Base-by-base conservation (phyloP, 257 asterid genomes). In the Solanum infundibuliforme region DNA sequence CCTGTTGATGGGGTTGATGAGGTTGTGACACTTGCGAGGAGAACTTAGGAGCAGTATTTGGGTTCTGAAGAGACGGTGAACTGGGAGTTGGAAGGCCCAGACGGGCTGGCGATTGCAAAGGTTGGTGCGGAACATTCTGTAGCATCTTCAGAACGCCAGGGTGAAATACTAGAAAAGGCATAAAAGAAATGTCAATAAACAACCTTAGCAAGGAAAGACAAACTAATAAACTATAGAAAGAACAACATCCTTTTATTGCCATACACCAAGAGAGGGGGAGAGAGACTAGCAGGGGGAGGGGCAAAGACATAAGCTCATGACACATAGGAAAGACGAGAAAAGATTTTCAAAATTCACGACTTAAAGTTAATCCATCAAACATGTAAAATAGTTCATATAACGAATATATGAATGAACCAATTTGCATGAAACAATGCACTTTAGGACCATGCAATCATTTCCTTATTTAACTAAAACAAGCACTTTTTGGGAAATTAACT, bases 101-200 rank as follows among this genome's bases (percentile, higher is more conserved):
- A 90, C 98, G 91, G 41, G 98, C 99, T 18, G 98, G 98, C 52
- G 99, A 96, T 55, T 94, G 99, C 88, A 93, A 95, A 83, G 95
- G 90, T 87, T 96, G 99, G 90, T 96, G 98, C 25, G 93, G 94
- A 84, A 93, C 91, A 86, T 87, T 95, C 89, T 93, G 99, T 23
- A 95, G 87, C 98, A 94, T 95, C 88, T 90, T 88, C 65, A 12
- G 16, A 85, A 85, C 1, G 3, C 85, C 25, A 21, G 5, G 27
- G 27, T 27, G 85, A 27, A 43, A 43, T 43, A 79, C 27, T 43
- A 46, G 66, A 43, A 79, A 77, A 27, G 39, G 18, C 25, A 41
- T 43, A 79, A 79, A 43, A 12, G 65, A 43, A 41, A 43, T 25
- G 36, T 79, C 25, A 43, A 16, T 27, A 23, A 79, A 39, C 38